A percentile compares a stretch with the other conserved stretches of the same genome.
These are phyloP conservation scores for Irpex sp. DNA, from an alignment of 1,284 basidiomycete species.

Conservation along the genomic window DNA sequence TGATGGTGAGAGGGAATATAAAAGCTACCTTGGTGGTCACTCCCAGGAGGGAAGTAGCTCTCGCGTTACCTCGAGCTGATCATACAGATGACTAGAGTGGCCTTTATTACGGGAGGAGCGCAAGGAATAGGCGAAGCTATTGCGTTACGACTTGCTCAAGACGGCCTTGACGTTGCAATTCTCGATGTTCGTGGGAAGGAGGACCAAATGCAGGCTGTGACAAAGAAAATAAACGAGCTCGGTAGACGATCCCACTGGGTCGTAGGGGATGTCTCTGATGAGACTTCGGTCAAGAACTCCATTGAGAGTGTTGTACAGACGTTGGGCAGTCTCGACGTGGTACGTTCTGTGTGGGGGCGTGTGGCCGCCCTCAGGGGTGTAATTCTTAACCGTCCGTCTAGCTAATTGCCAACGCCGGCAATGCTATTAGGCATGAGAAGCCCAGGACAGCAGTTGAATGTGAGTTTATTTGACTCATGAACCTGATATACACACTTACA, in stretches of 20 bases:
- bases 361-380: not conserved
- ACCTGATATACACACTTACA: not conserved
- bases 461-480: not conserved
- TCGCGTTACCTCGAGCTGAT: too few species aligned
- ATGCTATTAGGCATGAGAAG: constrained; percentile 9
- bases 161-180: constrained; percentile 21
- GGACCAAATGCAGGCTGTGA: constrained; percentile 11
- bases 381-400: not conserved
- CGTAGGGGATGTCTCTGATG: constrained; percentile 16
- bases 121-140: constrained; percentile 23
- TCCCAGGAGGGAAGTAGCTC: too few species aligned
- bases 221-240: constrained; percentile 13
- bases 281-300: constrained; percentile 17
- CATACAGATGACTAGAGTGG: constrained; percentile 6
- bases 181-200: constrained; percentile 17
- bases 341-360: not conserved
- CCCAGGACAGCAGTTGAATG: constrained; percentile 3
- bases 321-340: constrained; percentile 21
- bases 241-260: constrained; percentile 14
- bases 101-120: constrained; percentile 21
- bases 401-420: constrained; percentile 33
- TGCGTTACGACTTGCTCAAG: constrained; percentile 19
- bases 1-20: too few species aligned
- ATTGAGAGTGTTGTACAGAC: constrained; percentile 18
- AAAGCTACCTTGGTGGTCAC: too few species aligned